A percentile compares a stretch with the other conserved stretches of the same genome.
These are phyloP conservation scores for Yamadazyma nakazawae DNA, from an alignment of 805 yeast species.

Conservation along the genomic window DNA sequence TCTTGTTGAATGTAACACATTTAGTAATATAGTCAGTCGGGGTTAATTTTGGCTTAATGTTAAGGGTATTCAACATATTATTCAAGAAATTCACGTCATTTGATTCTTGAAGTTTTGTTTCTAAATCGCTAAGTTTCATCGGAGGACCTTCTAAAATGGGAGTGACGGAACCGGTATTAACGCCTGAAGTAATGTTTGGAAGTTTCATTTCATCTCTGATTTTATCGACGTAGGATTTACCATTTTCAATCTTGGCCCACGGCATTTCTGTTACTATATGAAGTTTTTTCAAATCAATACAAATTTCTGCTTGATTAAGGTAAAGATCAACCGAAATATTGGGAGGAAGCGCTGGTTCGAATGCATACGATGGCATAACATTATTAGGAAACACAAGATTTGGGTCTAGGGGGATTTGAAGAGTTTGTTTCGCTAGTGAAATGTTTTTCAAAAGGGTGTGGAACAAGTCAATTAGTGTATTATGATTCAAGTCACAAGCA, in stretches of 20 bases:
- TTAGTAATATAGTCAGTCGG: slow-evolving; percentile 57
- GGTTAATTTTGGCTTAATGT: slow-evolving; percentile 23
- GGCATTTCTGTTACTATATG: slow-evolving; percentile 52
- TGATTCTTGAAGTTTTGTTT: slow-evolving; percentile 7
- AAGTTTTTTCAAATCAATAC: slow-evolving; percentile 56
- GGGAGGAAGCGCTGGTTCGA: slow-evolving; percentile 48
- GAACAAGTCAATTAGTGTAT: slow-evolving; percentile 22
- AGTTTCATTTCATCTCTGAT: slow-evolving; percentile 52
- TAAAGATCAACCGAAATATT: slow-evolving; percentile 54
- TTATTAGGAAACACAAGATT: slow-evolving; percentile 56
- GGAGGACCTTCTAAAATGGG: slow-evolving; percentile 15
- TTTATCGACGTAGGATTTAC: slow-evolving; percentile 55
- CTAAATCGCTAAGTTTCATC: slow-evolving; percentile 22
- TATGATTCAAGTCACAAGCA: slow-evolving; percentile 9
- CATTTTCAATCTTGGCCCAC: slow-evolving; percentile 51
- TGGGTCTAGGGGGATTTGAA: slow-evolving; percentile 45
- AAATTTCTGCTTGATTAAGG: slow-evolving; percentile 58
- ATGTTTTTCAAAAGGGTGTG: slow-evolving; percentile 23
- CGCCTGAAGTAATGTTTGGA: slow-evolving; percentile 15
- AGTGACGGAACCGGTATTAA: slow-evolving; percentile 8
- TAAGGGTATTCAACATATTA: slow-evolving; percentile 8
- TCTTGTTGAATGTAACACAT: slow-evolving; percentile 55
- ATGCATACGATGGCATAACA: slow-evolving; percentile 31
- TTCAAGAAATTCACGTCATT: slow-evolving; percentile 6
- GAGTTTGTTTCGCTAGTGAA: slow-evolving; percentile 31